Base-by-base conservation (phyloP, 1,139 yeast genomes). In the Candida buenavistaensis region DNA sequence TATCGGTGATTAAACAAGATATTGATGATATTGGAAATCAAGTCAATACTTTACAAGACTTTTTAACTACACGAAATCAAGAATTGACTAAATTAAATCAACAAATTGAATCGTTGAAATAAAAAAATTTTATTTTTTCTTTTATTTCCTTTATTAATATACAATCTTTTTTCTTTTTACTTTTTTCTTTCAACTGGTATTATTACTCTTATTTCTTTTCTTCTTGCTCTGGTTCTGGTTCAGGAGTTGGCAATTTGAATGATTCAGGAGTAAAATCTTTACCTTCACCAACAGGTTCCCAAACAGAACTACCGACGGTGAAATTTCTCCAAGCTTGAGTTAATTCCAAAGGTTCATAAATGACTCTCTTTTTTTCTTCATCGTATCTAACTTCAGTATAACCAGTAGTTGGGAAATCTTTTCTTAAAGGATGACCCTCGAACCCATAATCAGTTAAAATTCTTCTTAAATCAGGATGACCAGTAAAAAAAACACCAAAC, bases 231-330 rank as follows among this genome's bases (percentile, higher is more conserved):
- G 83, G 83, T 56, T 84, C 94, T 14, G 90, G 87, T 62, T 80
- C 82, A 31, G 95, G 94, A 37, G 80, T 74, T 37, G 95, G 95
- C 55, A 86, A 77, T 62, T 82, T 82, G 72, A 86, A 86, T 14
- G 78, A 63, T 44, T 82, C 90, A 8, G 96, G 96, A 23, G 94
- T 78, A 50, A 74, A 79, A 58, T 87, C 95, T 48, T 78, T 72
- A 54, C 96, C 96, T 30, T 82, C 85, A 43, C 96, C 95, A 49
- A 85, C 92, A 50, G 85, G 95, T 62, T 87, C 95, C 95, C 95
- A 87, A 38, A 83, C 88, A 26, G 94, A 80, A 16, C 92, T 79
- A 33, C 95, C 95, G 38, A 85, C 95, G 25, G 87, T 72, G 64
- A 87, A 87, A 69, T 86, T 83, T 73, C 96, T 80, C 78, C 88